A percentile compares a stretch with the other conserved stretches of the same genome.
These are phyloP conservation scores for Juncus effusus DNA, from an alignment of 176 grass and related monocot genomes.

Conservation along the genomic window DNA sequence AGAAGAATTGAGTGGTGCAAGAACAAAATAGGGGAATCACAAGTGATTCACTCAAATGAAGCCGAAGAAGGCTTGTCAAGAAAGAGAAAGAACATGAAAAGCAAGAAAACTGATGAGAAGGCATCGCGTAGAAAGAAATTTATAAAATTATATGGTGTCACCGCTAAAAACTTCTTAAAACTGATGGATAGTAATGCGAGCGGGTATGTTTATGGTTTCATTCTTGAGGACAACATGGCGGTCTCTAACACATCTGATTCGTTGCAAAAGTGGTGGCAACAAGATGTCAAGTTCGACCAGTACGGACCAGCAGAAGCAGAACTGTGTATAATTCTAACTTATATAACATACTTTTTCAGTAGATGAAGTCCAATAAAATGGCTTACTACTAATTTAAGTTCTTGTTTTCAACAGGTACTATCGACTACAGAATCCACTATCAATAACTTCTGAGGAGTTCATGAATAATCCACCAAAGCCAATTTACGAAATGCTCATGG, in stretches of 20 bases:
- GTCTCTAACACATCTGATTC: slow-evolving; percentile 42
- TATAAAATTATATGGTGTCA: background rate
- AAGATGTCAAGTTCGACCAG: slow-evolving; percentile 36
- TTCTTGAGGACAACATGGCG: background rate
- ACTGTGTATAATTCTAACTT: slow-evolving; percentile 56
- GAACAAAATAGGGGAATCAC: background rate
- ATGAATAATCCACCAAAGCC: slow-evolving; percentile 32
- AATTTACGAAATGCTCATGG: slow-evolving; percentile 24
- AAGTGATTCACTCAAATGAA: background rate
- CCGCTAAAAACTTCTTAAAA: background rate
- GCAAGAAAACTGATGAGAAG: background rate
- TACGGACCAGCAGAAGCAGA: slow-evolving; percentile 38
- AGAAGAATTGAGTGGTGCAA: background rate
- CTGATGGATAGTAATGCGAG: background rate
- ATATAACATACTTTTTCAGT: slow-evolving; percentile 66
- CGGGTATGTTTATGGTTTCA: slow-evolving; percentile 12
- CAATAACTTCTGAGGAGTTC: slow-evolving; percentile 42
- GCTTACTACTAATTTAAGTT: background rate
- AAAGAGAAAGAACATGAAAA: background rate
- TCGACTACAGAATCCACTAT: slow-evolving; percentile 43
- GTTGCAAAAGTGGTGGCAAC: slow-evolving; percentile 58
- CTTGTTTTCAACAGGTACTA: background rate
- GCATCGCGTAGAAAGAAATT: background rate
- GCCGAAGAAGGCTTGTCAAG: background rate
- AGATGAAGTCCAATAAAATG: slow-evolving; percentile 24